A percentile compares a stretch with the other conserved stretches of the same genome.
Conservation (phyloP, 805 yeast species). For the Kodamaea hsintzibuensis region DNA sequence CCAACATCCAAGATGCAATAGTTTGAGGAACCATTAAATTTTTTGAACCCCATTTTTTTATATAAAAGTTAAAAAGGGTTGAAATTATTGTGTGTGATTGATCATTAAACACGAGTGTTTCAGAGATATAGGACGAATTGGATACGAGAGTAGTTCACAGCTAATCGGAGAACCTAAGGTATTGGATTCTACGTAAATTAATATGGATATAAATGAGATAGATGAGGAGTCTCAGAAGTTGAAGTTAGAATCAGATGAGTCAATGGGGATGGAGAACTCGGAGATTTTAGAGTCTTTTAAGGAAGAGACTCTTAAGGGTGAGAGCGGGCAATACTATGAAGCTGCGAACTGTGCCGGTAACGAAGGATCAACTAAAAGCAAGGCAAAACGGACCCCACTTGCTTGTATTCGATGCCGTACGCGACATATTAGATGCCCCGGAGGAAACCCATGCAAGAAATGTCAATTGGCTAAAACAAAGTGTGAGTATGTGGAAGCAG, state of each 20-base stretch:
- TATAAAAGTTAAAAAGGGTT: neutral
- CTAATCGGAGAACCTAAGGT: neutral
- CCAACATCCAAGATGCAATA: neutral
- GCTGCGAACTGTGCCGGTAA: neutral
- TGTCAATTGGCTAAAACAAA: conserved; percentile 55
- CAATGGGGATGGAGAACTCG: neutral
- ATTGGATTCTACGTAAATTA: neutral
- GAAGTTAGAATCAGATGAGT: neutral
- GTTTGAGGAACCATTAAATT: neutral
- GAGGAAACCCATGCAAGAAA: conserved; percentile 70
- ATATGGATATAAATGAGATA: neutral
- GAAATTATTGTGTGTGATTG: neutral
- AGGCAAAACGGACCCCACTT: conserved; percentile 34
- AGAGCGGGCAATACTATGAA: neutral
- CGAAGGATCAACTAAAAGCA: neutral
- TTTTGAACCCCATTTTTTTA: conserved; percentile 1
- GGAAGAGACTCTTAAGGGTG: neutral
- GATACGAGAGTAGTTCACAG: neutral
- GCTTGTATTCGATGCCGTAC: conserved; percentile 68
- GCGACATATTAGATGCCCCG: conserved; percentile 76
- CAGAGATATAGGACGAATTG: neutral
- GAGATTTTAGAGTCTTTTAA: neutral
- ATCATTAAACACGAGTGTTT: neutral
- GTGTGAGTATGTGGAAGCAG: conserved; percentile 74
- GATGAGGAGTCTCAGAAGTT: neutral